Evolutionary conservation across 2,329 filamentous ascomycete species (phyloP).

Genomic region (Sordariomycetes sp.): DNA sequence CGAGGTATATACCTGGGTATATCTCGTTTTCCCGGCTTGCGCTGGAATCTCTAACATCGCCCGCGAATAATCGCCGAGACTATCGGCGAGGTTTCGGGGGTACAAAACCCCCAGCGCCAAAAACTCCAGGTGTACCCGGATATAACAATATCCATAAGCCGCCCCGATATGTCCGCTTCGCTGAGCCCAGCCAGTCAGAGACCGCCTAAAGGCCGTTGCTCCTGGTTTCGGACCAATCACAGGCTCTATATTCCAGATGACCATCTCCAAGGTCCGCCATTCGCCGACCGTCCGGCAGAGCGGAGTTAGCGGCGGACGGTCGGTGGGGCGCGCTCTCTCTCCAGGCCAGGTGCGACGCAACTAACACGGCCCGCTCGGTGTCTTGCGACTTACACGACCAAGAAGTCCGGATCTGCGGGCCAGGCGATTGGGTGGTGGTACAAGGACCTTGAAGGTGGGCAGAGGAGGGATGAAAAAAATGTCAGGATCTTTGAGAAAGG

Average conservation of each 20-base stretch:
- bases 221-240: neutral
- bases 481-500: neutral
- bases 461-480: neutral
- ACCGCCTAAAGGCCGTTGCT: neutral
- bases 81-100: no score
- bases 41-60: no score
- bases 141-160: no score
- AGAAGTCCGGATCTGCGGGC: neutral
- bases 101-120: no score
- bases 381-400: neutral
- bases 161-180: no score
- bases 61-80: no score
- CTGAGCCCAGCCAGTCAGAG: neutral
- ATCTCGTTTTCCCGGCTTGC: no score
- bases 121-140: no score
- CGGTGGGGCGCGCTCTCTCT: neutral
- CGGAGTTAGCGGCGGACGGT: neutral
- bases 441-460: no score
- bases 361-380: neutral
- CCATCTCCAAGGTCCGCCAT: neutral
- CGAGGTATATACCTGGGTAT: no score
- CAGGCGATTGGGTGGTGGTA: neutral
- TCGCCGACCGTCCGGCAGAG: neutral
- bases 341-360: neutral
- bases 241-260: neutral